phyloP scores from a whole-genome alignment of 345 rosid species.

The Citrus glauca region DNA sequence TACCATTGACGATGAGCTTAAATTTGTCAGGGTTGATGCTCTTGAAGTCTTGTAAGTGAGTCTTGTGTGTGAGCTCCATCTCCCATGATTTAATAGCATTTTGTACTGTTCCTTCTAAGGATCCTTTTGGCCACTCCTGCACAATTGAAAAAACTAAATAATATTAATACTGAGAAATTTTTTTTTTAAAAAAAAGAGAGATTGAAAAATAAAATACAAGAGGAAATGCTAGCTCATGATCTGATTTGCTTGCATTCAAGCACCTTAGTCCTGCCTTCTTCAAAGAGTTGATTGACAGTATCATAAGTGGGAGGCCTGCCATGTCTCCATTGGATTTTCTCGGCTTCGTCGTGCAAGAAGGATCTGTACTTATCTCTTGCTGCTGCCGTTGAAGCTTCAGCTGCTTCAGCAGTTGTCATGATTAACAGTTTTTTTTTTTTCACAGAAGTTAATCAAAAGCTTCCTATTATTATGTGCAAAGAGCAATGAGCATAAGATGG shows the following conservation, averaged over 20 bases:
- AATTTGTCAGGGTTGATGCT: constrained; percentile 67
- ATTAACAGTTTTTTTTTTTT: background rate
- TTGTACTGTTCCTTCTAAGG: constrained; percentile 72
- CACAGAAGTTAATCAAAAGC: too few species aligned
- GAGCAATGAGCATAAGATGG: too few species aligned
- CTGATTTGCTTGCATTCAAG: background rate
- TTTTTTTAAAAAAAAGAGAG: background rate
- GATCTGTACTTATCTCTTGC: constrained; percentile 58
- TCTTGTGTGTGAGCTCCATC: constrained; percentile 79
- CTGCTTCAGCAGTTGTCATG: constrained; percentile 22
- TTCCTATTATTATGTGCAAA: background rate
- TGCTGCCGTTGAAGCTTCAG: background rate
- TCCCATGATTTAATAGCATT: constrained; percentile 88
- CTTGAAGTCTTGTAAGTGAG: constrained; percentile 61
- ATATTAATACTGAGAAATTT: too few species aligned
- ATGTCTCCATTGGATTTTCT: constrained; percentile 53
- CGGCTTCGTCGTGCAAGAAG: constrained; percentile 39
- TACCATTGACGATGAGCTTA: constrained; percentile 73
- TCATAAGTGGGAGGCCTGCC: constrained; percentile 59
- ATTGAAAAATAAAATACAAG: too few species aligned
- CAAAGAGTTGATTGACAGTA: constrained; percentile 56
- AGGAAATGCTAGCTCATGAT: too few species aligned
- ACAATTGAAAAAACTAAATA: background rate
- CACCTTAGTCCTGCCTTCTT: constrained; percentile 68
- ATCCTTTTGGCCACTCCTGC: constrained; percentile 78